Base-by-base conservation (phyloP, 2,329 filamentous ascomycete species). In the Clonostachys byssicola region DNA sequence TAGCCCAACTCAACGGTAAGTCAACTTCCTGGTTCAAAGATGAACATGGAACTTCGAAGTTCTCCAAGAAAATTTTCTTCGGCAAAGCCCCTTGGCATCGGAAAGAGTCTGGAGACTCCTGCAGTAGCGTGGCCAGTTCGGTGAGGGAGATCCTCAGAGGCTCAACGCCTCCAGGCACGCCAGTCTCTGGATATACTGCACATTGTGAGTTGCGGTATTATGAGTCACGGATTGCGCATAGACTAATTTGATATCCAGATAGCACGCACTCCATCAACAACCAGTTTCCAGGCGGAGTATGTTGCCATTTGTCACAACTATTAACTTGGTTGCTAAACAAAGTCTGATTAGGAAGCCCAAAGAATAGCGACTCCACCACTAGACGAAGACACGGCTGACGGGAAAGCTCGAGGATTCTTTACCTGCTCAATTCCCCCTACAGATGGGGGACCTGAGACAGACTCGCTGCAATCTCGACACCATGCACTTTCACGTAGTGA, bases 281-380 rank as follows among this genome's bases (percentile, higher is more conserved):
- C 39, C 57, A 64, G 23, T 70, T 61, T 48, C 67, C 65, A 1
- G 63, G 65, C 38, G 63, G 62, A 40, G 65, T 68, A 53, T 49
- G 61, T 57, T 16, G 13, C 20, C n/a, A 39, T 30, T 30, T 30
- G 23, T 30, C 23, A 4, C 3, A 4, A 30, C 23, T 9, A 10
- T 30, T 30, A 9, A 30, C 23, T 30, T 10, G 9, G 23, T 30
- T 30, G 23, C 23, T 30, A 30, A 30, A 30, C 23, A 4, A 30
- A 30, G 3, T 30, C 23, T 30, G 23, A 10, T n/a, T n/a, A 78
- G 75, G 74, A 78, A 61, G 75, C 75, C 6, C 67, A 59, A n/a
- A 66, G 74, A 5, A 58, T 78, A 12, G 67, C 65, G 44, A 77
- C 74, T 4, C 75, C 75, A 2, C 72, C 72, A 0, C 54, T 74